Base-by-base conservation (phyloP, 2,329 filamentous ascomycete genomes). In the Cytospora piceae region DNA sequence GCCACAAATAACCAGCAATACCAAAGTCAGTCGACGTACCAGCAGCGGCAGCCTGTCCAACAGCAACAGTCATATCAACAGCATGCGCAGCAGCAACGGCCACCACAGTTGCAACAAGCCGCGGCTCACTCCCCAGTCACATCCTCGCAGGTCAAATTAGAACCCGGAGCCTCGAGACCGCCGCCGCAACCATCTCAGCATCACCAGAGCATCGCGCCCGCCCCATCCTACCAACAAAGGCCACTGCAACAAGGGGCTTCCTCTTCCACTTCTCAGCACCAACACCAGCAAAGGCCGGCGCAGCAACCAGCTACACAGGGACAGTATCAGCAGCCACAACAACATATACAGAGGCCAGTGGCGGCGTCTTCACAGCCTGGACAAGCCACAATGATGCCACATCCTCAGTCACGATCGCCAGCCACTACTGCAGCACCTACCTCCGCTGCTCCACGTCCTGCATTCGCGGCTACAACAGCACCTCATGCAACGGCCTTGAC, bases 61-160 rank as follows among this genome's bases (percentile, higher is more conserved):
- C 61, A 61, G 24, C 65, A 66, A 27, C 70, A 70, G 59, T 52
- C 63, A 20, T 67, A 69, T 37, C 60, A 63, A 46, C 57, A 57
- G n/a, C 61, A 63, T 14, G 46, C 58, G 8, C 58, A 65, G 55
- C 66, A 67, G 29, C 58, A 61, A 42, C 63, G 58, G n/a, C 61
- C 62, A 22, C 66, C 65, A 29, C 66, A 62, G 9, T 22, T 39
- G 27, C 63, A 65, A 42, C 66, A 65, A 39, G 31, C 59, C 32
- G 42, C 24, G 52, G 27, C 54, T 60, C 62, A 58, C 22, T 49
- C 29, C 27, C 29, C 62, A 55, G 27, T 22, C 29, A 54, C 56
- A 31, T n/a, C 60, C 5, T 51, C 53, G 14, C 37, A 39, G 22
- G 31, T 17, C 55, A 65, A 49, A 63, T 42, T 24, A 63, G 60